phyloP scores from a whole-genome alignment of 495 filamentous ascomycete species.

The Penicillium macrosclerotiorum region DNA sequence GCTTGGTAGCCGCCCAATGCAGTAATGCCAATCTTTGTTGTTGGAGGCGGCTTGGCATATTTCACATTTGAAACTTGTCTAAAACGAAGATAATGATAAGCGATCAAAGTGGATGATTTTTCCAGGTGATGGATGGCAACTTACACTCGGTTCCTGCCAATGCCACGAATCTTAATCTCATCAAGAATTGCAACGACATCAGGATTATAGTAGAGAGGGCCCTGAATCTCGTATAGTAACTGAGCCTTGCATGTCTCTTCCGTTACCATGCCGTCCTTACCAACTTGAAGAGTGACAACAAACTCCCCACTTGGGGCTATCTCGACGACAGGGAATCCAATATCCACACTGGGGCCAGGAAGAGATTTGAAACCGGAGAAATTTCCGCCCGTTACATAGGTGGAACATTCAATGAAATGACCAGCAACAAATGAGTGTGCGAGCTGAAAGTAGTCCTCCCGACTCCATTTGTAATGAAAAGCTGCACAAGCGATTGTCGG shows the following conservation, averaged over 20 bases:
- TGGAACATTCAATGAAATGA: constrained; percentile 52
- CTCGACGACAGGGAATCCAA: constrained; percentile 40
- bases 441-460: constrained; percentile 38
- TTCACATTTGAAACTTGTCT: constrained; percentile 44
- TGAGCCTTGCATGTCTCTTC: constrained; percentile 49
- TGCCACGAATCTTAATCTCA: constrained; percentile 36
- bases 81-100: neutral
- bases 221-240: constrained; percentile 58
- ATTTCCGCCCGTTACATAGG: constrained; percentile 53
- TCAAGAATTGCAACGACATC: constrained; percentile 51
- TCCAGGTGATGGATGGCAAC: no score
- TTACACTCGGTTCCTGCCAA: constrained; percentile 23
- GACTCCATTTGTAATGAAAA: constrained; percentile 45
- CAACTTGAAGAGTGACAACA: constrained; percentile 27
- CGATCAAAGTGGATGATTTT: constrained; percentile 13
- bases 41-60: constrained; percentile 51
- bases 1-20: constrained; percentile 47
- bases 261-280: constrained; percentile 23
- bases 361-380: constrained; percentile 48
- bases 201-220: constrained; percentile 49
- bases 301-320: constrained; percentile 29
- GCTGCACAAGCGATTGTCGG: constrained; percentile 47
- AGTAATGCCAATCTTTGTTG: constrained; percentile 53
- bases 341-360: constrained; percentile 31
- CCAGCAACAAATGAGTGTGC: constrained; percentile 47